A percentile compares a stretch with the other conserved stretches of the same genome.
Evolutionary conservation across 495 filamentous ascomycete genomes (phyloP).

Genomic region (Neurospora sp.): DNA sequence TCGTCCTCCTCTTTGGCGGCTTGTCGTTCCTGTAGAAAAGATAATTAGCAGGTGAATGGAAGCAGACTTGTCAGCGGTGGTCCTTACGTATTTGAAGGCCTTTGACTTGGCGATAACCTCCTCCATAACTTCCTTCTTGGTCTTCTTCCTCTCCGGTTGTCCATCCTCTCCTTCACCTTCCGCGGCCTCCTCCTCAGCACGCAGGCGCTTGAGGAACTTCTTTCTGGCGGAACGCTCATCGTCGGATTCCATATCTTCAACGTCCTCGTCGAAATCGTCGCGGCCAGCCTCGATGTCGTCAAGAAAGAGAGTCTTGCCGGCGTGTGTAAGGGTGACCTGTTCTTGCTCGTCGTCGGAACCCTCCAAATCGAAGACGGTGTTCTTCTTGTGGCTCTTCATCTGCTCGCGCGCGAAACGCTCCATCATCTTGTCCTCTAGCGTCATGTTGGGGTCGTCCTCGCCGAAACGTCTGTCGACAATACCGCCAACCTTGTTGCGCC

Average conservation of each 20-base stretch:
- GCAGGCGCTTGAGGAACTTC: constrained; percentile 49
- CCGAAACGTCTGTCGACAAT: constrained; percentile 91
- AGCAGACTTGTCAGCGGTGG: neutral
- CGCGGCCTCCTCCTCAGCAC: constrained; percentile 31
- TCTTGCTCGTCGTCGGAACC: constrained; percentile 66
- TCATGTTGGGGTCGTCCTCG: constrained; percentile 89
- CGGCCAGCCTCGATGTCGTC: constrained; percentile 23
- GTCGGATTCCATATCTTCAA: constrained; percentile 47
- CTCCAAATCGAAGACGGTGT: constrained; percentile 80
- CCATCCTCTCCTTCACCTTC: constrained; percentile 37
- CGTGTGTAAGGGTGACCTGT: constrained; percentile 56
- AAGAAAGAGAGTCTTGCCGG: constrained; percentile 55
- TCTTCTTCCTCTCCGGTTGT: constrained; percentile 73
- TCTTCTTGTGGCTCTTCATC: constrained; percentile 57
- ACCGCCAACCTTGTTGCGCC: constrained; percentile 79
- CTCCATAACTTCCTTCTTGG: constrained; percentile 90
- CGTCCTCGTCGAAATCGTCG: constrained; percentile 67
- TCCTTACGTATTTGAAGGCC: constrained; percentile 69
- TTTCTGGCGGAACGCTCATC: constrained; percentile 34
- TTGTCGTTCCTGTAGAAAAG: constrained; percentile 45
- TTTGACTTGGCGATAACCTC: constrained; percentile 98
- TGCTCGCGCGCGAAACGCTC: constrained; percentile 84
- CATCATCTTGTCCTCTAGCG: constrained; percentile 84
- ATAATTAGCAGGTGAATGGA: neutral
- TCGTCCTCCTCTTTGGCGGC: constrained; percentile 89